Percentiles rank a stretch among this genome's conserved stretches.
Conservation (phyloP, 2,329 filamentous ascomycete genomes). For the Dothistroma septosporum region DNA sequence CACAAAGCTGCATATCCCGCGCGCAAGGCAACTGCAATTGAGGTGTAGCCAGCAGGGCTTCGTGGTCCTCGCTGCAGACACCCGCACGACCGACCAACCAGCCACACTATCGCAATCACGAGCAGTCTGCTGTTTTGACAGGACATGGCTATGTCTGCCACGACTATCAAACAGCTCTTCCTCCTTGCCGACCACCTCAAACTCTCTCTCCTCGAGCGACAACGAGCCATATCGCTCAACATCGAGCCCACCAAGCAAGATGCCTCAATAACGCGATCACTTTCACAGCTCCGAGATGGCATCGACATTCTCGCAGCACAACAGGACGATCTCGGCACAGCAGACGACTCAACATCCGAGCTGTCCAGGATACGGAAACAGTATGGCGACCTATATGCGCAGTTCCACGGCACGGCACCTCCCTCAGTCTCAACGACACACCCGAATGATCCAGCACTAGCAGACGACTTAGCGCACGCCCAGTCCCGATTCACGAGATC, state of each 20-base stretch:
- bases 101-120: not conserved
- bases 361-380: conserved; percentile 68
- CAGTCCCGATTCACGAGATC: conserved; percentile 28
- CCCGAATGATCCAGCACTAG: conserved; percentile 62
- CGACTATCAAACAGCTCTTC: conserved; percentile 62
- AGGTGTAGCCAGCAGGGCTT: not conserved
- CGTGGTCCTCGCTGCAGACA: not conserved
- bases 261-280: conserved; percentile 79
- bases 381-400: conserved; percentile 68
- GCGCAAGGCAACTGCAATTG: not conserved
- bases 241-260: conserved; percentile 78
- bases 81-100: not conserved
- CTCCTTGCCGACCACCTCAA: conserved; percentile 96
- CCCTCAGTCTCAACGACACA: conserved; percentile 52
- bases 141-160: not conserved
- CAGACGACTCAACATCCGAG: conserved; percentile 51
- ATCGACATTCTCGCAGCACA: conserved; percentile 65
- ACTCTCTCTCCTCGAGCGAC: conserved; percentile 85
- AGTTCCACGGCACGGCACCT: conserved; percentile 66
- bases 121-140: not conserved
- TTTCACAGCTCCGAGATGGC: conserved; percentile 80
- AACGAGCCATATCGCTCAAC: conserved; percentile 76
- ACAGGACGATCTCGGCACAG: conserved; percentile 61
- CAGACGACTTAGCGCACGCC: conserved; percentile 63
- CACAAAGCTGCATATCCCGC: not conserved